Base-by-base conservation (phyloP, 2,329 filamentous ascomycete genomes). In the Colletotrichum truncatum region DNA sequence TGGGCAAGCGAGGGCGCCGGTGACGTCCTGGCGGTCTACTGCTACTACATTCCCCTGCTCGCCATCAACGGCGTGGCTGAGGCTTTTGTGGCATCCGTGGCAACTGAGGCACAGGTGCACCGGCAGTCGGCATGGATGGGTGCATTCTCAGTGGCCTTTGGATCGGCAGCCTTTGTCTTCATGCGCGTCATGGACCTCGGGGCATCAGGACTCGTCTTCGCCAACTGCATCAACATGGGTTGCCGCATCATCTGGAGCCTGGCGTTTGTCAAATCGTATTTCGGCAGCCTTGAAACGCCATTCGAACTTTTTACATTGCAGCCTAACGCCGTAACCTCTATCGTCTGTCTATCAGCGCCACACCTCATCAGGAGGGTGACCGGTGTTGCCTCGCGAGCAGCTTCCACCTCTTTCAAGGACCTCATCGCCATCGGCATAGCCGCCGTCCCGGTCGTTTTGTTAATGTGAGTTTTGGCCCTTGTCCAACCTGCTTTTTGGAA, bases 1-100 rank as follows among this genome's bases (percentile, higher is more conserved):
- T 99, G 96, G 96, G 84, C 88, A 0, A 84, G 83, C 4, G 89
- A 91, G 0, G 91, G 91, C 43, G 93, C 94, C 1, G 90, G 90
- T 6, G 77, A 85, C 8, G 90, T 96, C 4, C 84, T 99, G 6
- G 89, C 90, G 0, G 86, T 85, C 0, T 99, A 98, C 78, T 94
- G 93, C 80, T 94, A 93, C 77, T 98, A 97, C 80, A 93, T 99
- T 64, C 96, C 96, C 0, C 89, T 98, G 25, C 85, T 98, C 4
- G 96, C 95, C 3, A 81, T 97, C 71, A 99, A 99, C 73, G 96
- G 96, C 54, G 88, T 98, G 21, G 89, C 91, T 2, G 96, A 99
- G 79, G 93, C 94, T 0, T 98, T 99, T 72, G 94, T 98, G 14
- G 91, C 94, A 1, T 93, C 93, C 2, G 93, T 97, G 1, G 94